A percentile compares a stretch with the other conserved stretches of the same genome.
phyloP scores from a whole-genome alignment of 495 filamentous ascomycete species.

The Xylaria bambusicola region DNA sequence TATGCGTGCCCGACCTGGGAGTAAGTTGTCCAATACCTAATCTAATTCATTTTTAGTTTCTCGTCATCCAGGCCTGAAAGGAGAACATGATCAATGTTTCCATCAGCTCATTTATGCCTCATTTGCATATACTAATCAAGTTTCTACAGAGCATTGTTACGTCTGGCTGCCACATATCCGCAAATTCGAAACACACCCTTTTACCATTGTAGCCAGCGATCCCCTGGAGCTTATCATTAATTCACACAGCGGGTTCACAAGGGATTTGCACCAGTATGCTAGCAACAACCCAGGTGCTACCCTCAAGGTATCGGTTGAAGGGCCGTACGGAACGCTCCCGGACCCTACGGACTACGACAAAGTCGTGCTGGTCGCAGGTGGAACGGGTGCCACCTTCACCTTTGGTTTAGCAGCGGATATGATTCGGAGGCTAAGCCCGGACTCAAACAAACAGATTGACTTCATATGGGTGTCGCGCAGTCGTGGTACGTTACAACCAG shows the following conservation, averaged over 20 bases:
- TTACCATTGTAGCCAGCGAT: constrained; percentile 57
- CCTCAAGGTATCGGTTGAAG: constrained; percentile 57
- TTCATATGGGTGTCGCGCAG: constrained; percentile 58
- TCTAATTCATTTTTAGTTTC: neutral
- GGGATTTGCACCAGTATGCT: constrained; percentile 54
- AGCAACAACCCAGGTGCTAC: constrained; percentile 46
- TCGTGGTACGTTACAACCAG: constrained; percentile 41
- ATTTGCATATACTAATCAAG: neutral
- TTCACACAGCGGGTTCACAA: constrained; percentile 58
- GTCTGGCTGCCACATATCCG: constrained; percentile 62
- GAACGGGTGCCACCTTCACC: constrained; percentile 60
- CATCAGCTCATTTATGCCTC: too few species aligned
- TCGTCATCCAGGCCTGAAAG: neutral
- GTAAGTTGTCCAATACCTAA: constrained; percentile 3
- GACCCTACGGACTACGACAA: constrained; percentile 59
- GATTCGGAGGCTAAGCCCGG: constrained; percentile 44
- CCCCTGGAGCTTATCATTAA: constrained; percentile 58
- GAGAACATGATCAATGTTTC: too few species aligned
- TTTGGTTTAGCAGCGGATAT: constrained; percentile 56
- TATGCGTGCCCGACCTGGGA: constrained; percentile 50
- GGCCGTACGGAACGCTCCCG: constrained; percentile 59
- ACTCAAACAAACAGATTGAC: constrained; percentile 48
- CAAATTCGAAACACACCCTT: constrained; percentile 60
- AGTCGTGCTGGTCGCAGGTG: constrained; percentile 60
- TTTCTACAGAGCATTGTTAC: constrained; percentile 52